Evolutionary conservation across 495 filamentous ascomycete genomes (phyloP).

Genomic region (Penicillium coffeae): DNA sequence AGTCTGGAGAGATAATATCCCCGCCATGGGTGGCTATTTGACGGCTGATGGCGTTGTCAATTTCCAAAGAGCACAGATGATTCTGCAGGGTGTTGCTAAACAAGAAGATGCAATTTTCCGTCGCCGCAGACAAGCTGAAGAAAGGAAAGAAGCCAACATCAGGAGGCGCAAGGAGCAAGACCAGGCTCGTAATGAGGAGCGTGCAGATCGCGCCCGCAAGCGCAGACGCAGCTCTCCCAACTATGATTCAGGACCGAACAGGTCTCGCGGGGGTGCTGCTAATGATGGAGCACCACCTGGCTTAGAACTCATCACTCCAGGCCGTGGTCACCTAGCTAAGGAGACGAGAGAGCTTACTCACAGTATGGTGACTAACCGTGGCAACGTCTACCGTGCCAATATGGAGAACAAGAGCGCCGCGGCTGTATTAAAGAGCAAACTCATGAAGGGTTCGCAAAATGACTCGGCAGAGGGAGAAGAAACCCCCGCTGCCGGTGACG

Average conservation of each 20-base stretch:
- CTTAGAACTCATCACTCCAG: slow-evolving; percentile 57
- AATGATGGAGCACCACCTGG: slow-evolving; percentile 35
- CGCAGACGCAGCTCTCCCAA: slow-evolving; percentile 44
- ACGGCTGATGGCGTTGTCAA: slow-evolving; percentile 93
- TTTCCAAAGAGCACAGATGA: slow-evolving; percentile 78
- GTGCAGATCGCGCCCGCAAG: slow-evolving; percentile 43
- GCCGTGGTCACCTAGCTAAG: slow-evolving; percentile 54
- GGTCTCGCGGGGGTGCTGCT: slow-evolving; percentile 29
- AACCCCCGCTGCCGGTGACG: slow-evolving; percentile 4
- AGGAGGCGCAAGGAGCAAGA: slow-evolving; percentile 75
- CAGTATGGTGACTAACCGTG: slow-evolving; percentile 81
- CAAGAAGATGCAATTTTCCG: slow-evolving; percentile 95
- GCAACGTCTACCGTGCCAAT: slow-evolving; percentile 70
- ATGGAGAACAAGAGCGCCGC: slow-evolving; percentile 92
- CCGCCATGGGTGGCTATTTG: slow-evolving; percentile 88
- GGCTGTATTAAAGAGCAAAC: slow-evolving; percentile 76
- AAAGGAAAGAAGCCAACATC: slow-evolving; percentile 69
- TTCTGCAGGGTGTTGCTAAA: slow-evolving; percentile 83
- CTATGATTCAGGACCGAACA: slow-evolving; percentile 33
- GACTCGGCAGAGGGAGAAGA: slow-evolving; percentile 16
- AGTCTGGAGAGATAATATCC: slow-evolving; percentile 92
- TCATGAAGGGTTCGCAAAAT: slow-evolving; percentile 49
- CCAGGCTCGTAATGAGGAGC: slow-evolving; percentile 47
- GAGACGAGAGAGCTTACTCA: slow-evolving; percentile 67
- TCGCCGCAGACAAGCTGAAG: slow-evolving; percentile 76